Base-by-base conservation (phyloP, 805 yeast species). In the Wickerhamiella azyma region DNA sequence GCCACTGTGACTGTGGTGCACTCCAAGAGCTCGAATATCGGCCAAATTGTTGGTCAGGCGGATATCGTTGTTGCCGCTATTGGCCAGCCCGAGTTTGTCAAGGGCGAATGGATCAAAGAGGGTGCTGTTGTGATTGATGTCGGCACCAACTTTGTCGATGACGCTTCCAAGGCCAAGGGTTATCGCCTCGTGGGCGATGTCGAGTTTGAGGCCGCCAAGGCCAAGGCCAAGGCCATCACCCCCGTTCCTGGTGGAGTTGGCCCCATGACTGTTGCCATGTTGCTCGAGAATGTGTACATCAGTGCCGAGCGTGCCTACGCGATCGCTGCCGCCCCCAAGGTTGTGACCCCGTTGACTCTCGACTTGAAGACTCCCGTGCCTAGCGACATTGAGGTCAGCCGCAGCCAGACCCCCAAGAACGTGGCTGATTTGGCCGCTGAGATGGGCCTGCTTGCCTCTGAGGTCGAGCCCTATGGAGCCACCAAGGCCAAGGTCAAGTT, bases 161-260 rank as follows among this genome's bases (percentile, higher is more conserved):
- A 89, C 64, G 60, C 75, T 9, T 60, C 77, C 26, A 80, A 77
- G 56, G 81, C 81, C 60, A 76, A 82, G 19, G 96, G 96, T 18
- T 75, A 71, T 58, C 76, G 79, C 59, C 69, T 89, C 61, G 94
- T 85, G n/a, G 98, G 98, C 52, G 98, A 89, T 62, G 96, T 85
- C 38, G 96, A 88, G 57, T 89, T 71, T 58, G 81, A 69, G 46
- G 67, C 77, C 26, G 88, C 85, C 46, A 64, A 70, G 48, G 61
- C 68, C 43, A 72, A 70, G 45, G 92, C 88, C 2, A 66, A 79
- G 10, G 75, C 72, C 55, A 74, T 92, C 52, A 88, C 97, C 5
- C 98, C 98, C 14, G 98, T 89, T 47, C 98, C 98, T 28, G 97
- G 97, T 61, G 97, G 97, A 56, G 97, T 89, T 52, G 98, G 98